Evolutionary conservation across 768 basidiomycete species (phyloP).

Genomic region (Boletus subparvulus): DNA sequence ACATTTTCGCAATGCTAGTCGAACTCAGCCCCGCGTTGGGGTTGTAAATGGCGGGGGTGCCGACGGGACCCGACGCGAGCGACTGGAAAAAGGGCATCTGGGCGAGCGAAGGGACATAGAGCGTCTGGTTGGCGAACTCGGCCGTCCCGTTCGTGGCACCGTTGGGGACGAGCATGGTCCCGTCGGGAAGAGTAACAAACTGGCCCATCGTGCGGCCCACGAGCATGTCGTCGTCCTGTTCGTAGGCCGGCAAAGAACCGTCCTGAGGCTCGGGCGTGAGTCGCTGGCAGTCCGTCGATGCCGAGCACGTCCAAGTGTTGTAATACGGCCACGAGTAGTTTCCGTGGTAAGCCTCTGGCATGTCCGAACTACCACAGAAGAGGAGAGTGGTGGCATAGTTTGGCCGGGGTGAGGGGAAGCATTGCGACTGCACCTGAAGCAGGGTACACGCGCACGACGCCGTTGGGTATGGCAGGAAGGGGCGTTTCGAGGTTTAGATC

Average conservation of each 20-base stretch:
- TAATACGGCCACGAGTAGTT: slow-evolving; percentile 71
- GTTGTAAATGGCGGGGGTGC: slow-evolving; percentile 81
- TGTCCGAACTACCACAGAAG: slow-evolving; percentile 88
- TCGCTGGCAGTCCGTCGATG: slow-evolving; percentile 72
- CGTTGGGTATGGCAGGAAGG: slow-evolving; percentile 70
- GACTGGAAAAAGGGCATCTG: slow-evolving; percentile 72
- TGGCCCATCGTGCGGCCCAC: slow-evolving; percentile 88
- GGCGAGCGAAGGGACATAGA: slow-evolving; percentile 38
- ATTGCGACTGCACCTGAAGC: slow-evolving; percentile 87
- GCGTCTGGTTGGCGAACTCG: slow-evolving; percentile 68
- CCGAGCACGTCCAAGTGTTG: slow-evolving; percentile 71
- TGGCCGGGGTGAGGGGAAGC: slow-evolving; percentile 87
- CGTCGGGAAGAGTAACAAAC: slow-evolving; percentile 81
- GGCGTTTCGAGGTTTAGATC: slow-evolving; percentile 54
- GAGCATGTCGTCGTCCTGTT: slow-evolving; percentile 73
- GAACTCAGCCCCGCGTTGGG: slow-evolving; percentile 63
- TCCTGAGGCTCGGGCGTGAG: slow-evolving; percentile 84
- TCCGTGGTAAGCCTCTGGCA: slow-evolving; percentile 72
- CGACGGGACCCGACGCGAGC: slow-evolving; percentile 76
- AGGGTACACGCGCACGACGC: slow-evolving; percentile 81
- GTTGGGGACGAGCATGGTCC: slow-evolving; percentile 77
- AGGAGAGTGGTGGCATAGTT: slow-evolving; percentile 82
- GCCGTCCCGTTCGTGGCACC: slow-evolving; percentile 86
- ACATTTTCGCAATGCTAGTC: slow-evolving; percentile 74
- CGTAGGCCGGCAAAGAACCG: slow-evolving; percentile 58